These are phyloP conservation scores for Chaetoscypha palmicola DNA, from an alignment of 2,329 filamentous ascomycete genomes.

Conservation along the genomic window DNA sequence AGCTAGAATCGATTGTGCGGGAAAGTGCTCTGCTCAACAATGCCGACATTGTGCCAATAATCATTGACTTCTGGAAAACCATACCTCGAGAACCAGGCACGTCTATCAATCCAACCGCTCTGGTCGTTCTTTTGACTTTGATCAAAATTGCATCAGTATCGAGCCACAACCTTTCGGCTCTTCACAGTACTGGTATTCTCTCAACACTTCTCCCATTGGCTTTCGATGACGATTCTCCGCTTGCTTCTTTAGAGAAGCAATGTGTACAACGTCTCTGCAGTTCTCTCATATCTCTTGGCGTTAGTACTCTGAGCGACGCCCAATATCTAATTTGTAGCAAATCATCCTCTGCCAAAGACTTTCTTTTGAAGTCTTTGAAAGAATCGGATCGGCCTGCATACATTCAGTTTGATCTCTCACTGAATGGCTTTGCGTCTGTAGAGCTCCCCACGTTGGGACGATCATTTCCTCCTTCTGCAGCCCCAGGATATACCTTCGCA, in stretches of 20 bases:
- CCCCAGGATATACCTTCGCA: slow-evolving; percentile 80
- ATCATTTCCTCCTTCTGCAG: slow-evolving; percentile 67
- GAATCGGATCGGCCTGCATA: slow-evolving; percentile 72
- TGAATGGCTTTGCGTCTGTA: slow-evolving; percentile 81
- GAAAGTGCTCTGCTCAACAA: slow-evolving; percentile 49
- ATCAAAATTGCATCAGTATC: slow-evolving; percentile 51
- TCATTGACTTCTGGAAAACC: slow-evolving; percentile 58
- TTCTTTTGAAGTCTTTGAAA: slow-evolving; percentile 67
- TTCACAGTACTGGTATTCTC: slow-evolving; percentile 67
- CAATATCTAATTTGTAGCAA: slow-evolving; percentile 59
- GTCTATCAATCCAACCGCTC: slow-evolving; percentile 46
- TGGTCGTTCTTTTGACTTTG: slow-evolving; percentile 49
- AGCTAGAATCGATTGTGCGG: slow-evolving; percentile 43
- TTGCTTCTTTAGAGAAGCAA: slow-evolving; percentile 49
- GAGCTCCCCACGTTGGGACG: slow-evolving; percentile 83
- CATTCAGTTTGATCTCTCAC: slow-evolving; percentile 88
- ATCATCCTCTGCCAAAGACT: slow-evolving; percentile 53
- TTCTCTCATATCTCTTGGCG: slow-evolving; percentile 64
- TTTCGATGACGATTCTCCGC: slow-evolving; percentile 45
- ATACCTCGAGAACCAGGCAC: slow-evolving; percentile 43
- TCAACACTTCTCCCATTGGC: slow-evolving; percentile 58
- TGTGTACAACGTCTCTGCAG: slow-evolving; percentile 61
- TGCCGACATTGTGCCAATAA: slow-evolving; percentile 54
- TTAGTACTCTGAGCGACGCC: slow-evolving; percentile 75
- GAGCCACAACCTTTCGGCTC: slow-evolving; percentile 59